Base-by-base conservation (phyloP, 2,329 filamentous ascomycete genomes). In the Grosmannia clavigera region DNA sequence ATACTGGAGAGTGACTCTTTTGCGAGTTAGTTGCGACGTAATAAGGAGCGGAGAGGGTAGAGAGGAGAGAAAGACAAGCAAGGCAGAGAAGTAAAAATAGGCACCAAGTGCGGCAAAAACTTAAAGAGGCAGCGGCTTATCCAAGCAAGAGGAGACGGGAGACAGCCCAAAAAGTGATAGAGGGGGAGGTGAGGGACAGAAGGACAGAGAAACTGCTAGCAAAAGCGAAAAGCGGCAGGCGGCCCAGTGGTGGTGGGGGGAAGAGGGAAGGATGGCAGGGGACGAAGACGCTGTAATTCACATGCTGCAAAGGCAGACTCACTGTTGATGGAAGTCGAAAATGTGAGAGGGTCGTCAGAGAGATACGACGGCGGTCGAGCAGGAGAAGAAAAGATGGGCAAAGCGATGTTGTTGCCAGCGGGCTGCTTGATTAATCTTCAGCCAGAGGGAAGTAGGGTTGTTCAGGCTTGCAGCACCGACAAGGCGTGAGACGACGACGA, bases 141-240 rank as follows among this genome's bases (percentile, higher is more conserved):
- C 19, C 56, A 40, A 52, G 31, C 29, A 53, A 7, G 16, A 12
- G 43, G 22, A 16, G 33, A 27, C 27, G 56, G 33, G 9, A 52
- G 57, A 11, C 16, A 38, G 14, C 38, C 12, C 38, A 50, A 19
- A 57, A 27, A 22, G 14, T 35, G 29, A 38, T 5, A 29, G 27
- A 31, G 27, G 51, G 27, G 35, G 33, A 53, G 29, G 27, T 50
- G n/a, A 33, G 52, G 29, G 35, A 57, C 40, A 35, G 55, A 57
- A 57, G 43, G 55, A 33, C 27, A 40, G 38, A 50, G 55, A 57
- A 57, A 10, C 55, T 58, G 31, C 53, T 57, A 56, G 53, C 40
- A 53, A 50, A 9, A 40, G 16, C 5, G 31, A 22, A 25, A 48
- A 31, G 25, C 46, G 33, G 48, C 11, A 35, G 5, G 19, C 27